Conservation (phyloP, 768 basidiomycete species). For the Cystofilobasidium ferigula region DNA sequence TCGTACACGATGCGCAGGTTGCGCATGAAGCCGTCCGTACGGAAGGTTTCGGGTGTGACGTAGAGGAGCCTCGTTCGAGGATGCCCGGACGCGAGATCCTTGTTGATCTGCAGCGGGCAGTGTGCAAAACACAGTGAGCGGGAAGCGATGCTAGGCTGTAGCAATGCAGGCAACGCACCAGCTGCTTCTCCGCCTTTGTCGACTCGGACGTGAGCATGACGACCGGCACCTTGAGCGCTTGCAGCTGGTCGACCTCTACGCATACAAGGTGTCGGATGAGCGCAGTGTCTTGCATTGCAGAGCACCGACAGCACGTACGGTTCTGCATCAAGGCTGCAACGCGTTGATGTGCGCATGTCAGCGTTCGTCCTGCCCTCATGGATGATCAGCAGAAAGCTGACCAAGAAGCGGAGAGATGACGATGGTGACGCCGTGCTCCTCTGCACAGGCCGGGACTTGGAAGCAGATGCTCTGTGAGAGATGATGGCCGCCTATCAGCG, state of each 20-base stretch:
- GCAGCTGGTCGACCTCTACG: slow-evolving; percentile 27
- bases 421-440: slow-evolving; percentile 59
- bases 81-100: slow-evolving; percentile 52
- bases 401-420: slow-evolving; percentile 68
- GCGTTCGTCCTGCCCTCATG: no score
- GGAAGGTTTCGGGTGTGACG: slow-evolving; percentile 66
- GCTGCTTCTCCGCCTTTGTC: slow-evolving; percentile 44
- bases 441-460: slow-evolving; percentile 65
- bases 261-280: not conserved
- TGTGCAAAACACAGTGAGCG: not conserved
- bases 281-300: not conserved
- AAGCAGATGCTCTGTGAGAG: slow-evolving; percentile 81
- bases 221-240: slow-evolving; percentile 47
- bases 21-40: slow-evolving; percentile 47
- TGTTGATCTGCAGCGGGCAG: slow-evolving; percentile 45
- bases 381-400: no score
- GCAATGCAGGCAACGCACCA: slow-evolving; percentile 40
- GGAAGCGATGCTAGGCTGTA: not conserved
- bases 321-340: slow-evolving; percentile 65
- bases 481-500: no score
- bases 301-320: slow-evolving; percentile 43
- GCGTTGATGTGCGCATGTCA: not conserved
- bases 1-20: slow-evolving; percentile 47
- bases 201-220: slow-evolving; percentile 61
- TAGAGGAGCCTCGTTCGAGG: slow-evolving; percentile 58